These are phyloP conservation scores for Drechmeria coniospora DNA, from an alignment of 2,329 filamentous ascomycete species.

Conservation along the genomic window DNA sequence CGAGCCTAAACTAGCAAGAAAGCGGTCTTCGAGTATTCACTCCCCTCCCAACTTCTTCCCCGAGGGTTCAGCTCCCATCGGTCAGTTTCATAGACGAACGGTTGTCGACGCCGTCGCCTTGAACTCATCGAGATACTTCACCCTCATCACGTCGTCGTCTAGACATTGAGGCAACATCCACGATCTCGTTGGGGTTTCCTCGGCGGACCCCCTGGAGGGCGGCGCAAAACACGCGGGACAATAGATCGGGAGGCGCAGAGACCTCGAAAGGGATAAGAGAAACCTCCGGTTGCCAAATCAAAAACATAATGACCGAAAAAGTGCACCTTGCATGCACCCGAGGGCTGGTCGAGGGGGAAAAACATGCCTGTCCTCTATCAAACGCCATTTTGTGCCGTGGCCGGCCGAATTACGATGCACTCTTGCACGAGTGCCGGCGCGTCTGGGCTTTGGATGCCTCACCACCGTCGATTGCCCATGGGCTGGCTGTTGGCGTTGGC, in stretches of 20 bases:
- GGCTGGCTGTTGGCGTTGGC: conserved; percentile 35
- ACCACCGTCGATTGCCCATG: conserved; percentile 35
- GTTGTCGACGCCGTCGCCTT: no score
- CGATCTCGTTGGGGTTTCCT: background rate
- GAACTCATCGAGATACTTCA: no score
- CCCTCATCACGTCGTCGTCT: background rate
- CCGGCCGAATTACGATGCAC: no score
- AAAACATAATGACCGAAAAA: conserved; percentile 3
- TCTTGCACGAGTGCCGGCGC: conserved; percentile 1
- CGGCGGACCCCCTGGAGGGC: background rate
- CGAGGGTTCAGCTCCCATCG: no score
- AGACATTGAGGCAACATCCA: no score
- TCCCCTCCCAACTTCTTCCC: no score
- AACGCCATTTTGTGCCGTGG: conserved; percentile 13
- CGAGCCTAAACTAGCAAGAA: no score
- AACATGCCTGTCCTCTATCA: conserved; percentile 14
- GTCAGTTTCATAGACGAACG: no score
- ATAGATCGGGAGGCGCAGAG: no score
- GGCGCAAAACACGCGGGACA: no score
- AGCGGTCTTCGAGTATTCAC: no score
- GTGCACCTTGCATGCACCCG: conserved; percentile 1
- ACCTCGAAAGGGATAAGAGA: no score
- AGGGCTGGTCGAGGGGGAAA: conserved; percentile 9
- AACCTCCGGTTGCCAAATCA: conserved; percentile 1
- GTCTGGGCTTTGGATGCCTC: conserved; percentile 10